phyloP scores from a whole-genome alignment of 2,329 filamentous ascomycete species.

The Aspergillus texensis region DNA sequence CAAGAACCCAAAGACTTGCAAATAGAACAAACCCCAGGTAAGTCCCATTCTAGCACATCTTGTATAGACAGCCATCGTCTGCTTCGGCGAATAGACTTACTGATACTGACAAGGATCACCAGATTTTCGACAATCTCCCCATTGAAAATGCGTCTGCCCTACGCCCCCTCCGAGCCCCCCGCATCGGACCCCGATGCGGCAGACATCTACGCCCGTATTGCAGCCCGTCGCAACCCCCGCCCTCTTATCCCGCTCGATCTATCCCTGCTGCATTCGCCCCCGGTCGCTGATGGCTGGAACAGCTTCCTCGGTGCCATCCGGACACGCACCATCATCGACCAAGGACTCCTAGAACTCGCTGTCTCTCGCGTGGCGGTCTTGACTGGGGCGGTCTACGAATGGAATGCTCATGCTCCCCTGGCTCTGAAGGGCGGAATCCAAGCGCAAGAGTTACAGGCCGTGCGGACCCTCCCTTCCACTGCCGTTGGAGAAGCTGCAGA shows the following conservation, averaged over 20 bases:
- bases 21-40: neutral
- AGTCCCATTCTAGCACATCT: too few relatives aligned
- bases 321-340: conserved; percentile 51
- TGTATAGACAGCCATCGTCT: too few relatives aligned
- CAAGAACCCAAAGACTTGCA: neutral
- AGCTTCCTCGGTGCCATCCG: conserved; percentile 59
- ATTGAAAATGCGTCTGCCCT: conserved; percentile 39
- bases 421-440: conserved; percentile 43
- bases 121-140: neutral
- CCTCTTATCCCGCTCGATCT: conserved; percentile 76
- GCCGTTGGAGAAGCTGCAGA: conserved; percentile 24
- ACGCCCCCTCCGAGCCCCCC: conserved; percentile 33
- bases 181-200: conserved; percentile 30
- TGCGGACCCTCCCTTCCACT: conserved; percentile 57
- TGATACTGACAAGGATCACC: neutral
- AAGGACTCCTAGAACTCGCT: conserved; percentile 69
- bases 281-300: conserved; percentile 72
- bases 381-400: conserved; percentile 83
- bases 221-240: conserved; percentile 66
- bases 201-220: conserved; percentile 64
- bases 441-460: conserved; percentile 52
- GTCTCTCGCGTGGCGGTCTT: conserved; percentile 80
- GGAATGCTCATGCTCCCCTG: conserved; percentile 76
- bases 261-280: conserved; percentile 71
- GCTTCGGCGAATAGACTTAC: neutral